Evolutionary conservation across 305 asterid species (phyloP).

Genomic region (Solanum aculeatissimum): DNA sequence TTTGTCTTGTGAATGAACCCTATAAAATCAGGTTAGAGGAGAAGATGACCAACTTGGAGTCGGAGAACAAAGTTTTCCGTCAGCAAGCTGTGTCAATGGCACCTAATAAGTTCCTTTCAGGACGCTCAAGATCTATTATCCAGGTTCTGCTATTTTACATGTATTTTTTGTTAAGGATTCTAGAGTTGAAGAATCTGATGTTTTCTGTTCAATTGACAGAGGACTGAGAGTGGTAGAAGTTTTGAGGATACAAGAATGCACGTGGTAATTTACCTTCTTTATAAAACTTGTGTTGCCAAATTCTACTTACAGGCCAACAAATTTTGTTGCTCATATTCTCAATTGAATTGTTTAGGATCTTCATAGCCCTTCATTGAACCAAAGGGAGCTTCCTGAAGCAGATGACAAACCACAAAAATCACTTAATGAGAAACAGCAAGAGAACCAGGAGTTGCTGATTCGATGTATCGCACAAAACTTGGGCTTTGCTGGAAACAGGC

Average conservation of each 20-base stretch:
- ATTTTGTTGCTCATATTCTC: constrained; percentile 6
- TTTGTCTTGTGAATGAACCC: not conserved
- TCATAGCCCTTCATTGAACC: constrained; percentile 62
- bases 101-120: constrained; percentile 89
- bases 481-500: constrained; percentile 82
- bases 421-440: constrained; percentile 83
- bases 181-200: constrained; percentile 3
- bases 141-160: constrained; percentile 44
- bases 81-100: constrained; percentile 95
- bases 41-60: constrained; percentile 74
- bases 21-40: constrained; percentile 65
- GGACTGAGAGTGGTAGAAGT: constrained; percentile 56
- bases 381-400: constrained; percentile 43
- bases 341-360: constrained; percentile 46
- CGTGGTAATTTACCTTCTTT: constrained; percentile 39
- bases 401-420: constrained; percentile 95
- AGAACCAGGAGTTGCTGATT: constrained; percentile 80
- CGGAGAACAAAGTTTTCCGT: constrained; percentile 96
- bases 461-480: constrained; percentile 71
- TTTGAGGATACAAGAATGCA: constrained; percentile 54
- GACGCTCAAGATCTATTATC: constrained; percentile 89
- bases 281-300: not conserved
- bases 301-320: not conserved
- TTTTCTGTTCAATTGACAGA: constrained; percentile 40
- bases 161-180: not conserved